Conservation (phyloP, 257 asterid genomes). For the Perilla frutescens region DNA sequence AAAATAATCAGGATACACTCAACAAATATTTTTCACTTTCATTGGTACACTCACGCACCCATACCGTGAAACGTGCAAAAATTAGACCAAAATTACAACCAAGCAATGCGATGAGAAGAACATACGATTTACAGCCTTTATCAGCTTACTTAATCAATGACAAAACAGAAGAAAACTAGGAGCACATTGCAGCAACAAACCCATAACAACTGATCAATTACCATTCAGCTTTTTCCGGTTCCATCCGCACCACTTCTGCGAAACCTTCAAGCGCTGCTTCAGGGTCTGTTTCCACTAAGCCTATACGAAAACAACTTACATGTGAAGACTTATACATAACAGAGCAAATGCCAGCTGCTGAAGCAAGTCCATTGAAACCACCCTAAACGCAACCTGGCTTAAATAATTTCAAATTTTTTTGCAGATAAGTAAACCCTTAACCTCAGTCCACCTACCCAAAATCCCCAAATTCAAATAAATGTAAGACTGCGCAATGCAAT, state of each 20-base stretch:
- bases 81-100: constrained; percentile 11
- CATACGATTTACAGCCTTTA: background rate
- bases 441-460: constrained; percentile 11
- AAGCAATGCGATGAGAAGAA: background rate
- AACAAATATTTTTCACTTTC: background rate
- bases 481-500: background rate
- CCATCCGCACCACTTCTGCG: constrained; percentile 89
- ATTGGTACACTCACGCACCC: constrained; percentile 1
- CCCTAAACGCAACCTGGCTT: constrained; percentile 14
- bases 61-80: constrained; percentile 2
- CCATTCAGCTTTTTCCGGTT: constrained; percentile 98
- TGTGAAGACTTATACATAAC: constrained; percentile 4
- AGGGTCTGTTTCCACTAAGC: constrained; percentile 89
- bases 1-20: background rate
- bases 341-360: background rate
- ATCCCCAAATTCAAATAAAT: background rate
- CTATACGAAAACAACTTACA: constrained; percentile 43
- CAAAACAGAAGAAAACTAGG: constrained; percentile 15
- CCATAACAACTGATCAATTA: constrained; percentile 34
- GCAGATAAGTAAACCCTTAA: background rate
- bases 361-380: constrained; percentile 11
- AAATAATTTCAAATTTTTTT: background rate
- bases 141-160: constrained; percentile 11
- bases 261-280: constrained; percentile 96
- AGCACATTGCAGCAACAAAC: constrained; percentile 13